Evolutionary conservation across 805 yeast species (phyloP).

Genomic region (Yarrowia yakushimensis): DNA sequence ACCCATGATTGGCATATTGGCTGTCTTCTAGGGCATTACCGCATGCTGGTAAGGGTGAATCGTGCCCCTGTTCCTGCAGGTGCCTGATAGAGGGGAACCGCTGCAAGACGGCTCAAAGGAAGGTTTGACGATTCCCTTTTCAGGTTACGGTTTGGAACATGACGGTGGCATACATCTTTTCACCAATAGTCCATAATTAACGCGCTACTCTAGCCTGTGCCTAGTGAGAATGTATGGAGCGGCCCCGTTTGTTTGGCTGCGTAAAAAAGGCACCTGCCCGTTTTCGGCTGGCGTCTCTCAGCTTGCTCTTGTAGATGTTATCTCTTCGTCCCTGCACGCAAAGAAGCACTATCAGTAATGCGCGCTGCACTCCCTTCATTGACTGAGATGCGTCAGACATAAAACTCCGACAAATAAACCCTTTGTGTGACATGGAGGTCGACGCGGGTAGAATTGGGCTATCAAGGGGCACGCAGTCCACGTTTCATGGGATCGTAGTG

Average conservation of each 20-base stretch:
- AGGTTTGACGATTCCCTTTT: neutral
- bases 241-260: neutral
- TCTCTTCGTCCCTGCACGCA: neutral
- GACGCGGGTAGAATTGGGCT: neutral
- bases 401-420: neutral
- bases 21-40: neutral
- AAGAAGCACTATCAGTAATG: neutral
- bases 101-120: neutral
- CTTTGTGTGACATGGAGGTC: too few species aligned
- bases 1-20: neutral
- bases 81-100: constrained; percentile 9
- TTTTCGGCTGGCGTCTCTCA: neutral
- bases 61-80: constrained; percentile 17
- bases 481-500: neutral
- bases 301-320: neutral
- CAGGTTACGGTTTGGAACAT: neutral
- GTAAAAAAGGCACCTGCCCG: neutral
- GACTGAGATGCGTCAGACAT: constrained; percentile 10
- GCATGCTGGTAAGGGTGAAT: neutral
- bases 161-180: neutral
- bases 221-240: neutral
- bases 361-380: constrained; percentile 7
- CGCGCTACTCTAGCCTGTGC: neutral
- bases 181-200: neutral
- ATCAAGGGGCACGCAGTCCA: neutral